Evolutionary conservation across 768 basidiomycete species (phyloP), one percentile per base, ranked within the genome.

Genomic region (Rhodotorula sphaerocarpa): DNA sequence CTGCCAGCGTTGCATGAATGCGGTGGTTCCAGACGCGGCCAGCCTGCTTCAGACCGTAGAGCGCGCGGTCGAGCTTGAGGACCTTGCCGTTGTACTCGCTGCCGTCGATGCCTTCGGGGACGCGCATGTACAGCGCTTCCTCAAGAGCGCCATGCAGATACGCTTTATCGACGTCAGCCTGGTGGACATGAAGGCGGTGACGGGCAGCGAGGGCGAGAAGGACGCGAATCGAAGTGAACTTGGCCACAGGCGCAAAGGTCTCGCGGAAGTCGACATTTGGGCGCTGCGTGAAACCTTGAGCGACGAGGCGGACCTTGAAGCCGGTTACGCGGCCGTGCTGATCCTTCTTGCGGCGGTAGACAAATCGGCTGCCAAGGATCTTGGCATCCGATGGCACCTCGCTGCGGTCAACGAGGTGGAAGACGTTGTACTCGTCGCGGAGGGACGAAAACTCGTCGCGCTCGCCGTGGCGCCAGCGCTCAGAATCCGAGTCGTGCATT

Each of bases 241-340:
- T 66, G 44, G 72, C 75, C 6, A 71, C 72, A 1, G 76, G 74
- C 4, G 75, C 65, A 16, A 71, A 73, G 0, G 73, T 74, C 20
- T 73, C 46, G 43, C 47, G 48, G 61, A 70, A 75, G 57, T 75
- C 73, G 36, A 78, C 61, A 0, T 80, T 76, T n/a, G 72, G 75
- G 52, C 69, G 69, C 62, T 81, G 78, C 3, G 75, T 70, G 69
- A 75, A 79, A 0, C 81, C 77, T 57, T 77, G 72, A 0, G 78
- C 78, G 34, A 79, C 78, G n/a, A 80, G 70, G 43, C 78, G 55
- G 25, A 75, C 77, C 68, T 80, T 79, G 75, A 77, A 77, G 9
- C 73, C 66, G 4, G 65, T 57, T 31, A 79, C 74, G 0, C 66
- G 65, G 7, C 78, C 79, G 39, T 76, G 61, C 2, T 72, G 57